Base-by-base conservation (phyloP, 2,329 filamentous ascomycete genomes). In the Fusarium hostae region DNA sequence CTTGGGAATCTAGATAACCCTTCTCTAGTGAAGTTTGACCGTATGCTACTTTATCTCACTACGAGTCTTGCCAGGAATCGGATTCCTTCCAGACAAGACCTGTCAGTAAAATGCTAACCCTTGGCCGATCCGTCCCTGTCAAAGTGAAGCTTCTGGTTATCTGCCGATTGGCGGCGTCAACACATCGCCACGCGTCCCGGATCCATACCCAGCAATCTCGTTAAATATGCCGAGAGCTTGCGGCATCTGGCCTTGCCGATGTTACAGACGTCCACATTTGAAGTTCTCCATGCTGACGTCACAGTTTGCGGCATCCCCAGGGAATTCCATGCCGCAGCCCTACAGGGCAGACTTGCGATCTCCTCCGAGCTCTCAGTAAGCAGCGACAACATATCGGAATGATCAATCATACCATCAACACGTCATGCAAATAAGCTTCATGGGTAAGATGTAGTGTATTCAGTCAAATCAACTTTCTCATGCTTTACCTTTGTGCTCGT, bases 371-470 rank as follows among this genome's bases (percentile, higher is more conserved):
- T 22, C 16, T 43, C 1, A 10, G 16, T 20, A 15, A 3, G 18
- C 13, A 56, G 9, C 7, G 10, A 13, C 18, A 13, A 13, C 30
- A n/a, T 6, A 16, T 18, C 5, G 7, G 16, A 18, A 24, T 3
- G 5, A 34, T 5, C 15, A 18, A 2, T 13, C 3, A 9, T 34
- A 0, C 6, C 6, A 15, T 13, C 8, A 0, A 10, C 2, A 3
- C 24, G 6, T 18, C 34, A 35, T 16, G 15, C 34, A 35, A 35
- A 18, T 35, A 35, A 1, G 34, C 3, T 35, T 35, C 9, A 35
- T 13, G 13, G 13, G 34, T 13, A 35, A 18, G 5, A 6, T 15
- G 11, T 7, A 24, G 5, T 5, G 3, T 9, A 50, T 9, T 4
- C 11, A 24, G 2, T 6, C 0, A 51, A 51, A 3, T 15, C 4